phyloP scores from a whole-genome alignment of 257 asterid genomes.

The Solanum piurae region DNA sequence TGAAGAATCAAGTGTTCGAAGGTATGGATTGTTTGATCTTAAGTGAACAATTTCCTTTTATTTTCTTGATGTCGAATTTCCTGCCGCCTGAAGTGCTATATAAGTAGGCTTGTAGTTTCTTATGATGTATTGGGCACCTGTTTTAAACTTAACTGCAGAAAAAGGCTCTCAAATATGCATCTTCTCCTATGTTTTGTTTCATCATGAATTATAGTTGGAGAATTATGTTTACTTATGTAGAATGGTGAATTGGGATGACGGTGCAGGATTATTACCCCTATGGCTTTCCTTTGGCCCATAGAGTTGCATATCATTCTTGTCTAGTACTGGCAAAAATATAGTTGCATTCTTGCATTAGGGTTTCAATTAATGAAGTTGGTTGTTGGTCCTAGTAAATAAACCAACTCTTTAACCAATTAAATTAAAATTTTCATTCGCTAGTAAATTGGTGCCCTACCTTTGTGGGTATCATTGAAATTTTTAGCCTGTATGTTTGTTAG shows the following conservation, averaged over 20 bases:
- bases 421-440: neutral
- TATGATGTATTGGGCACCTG: neutral
- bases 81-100: neutral
- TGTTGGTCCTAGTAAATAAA: neutral
- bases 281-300: neutral
- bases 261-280: neutral
- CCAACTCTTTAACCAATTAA: neutral
- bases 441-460: neutral
- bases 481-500: neutral
- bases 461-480: neutral
- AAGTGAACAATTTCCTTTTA: neutral
- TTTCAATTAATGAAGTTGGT: neutral
- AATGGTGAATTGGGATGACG: neutral
- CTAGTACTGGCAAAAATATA: neutral
- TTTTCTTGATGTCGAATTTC: neutral
- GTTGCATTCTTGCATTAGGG: neutral
- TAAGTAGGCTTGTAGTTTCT: neutral
- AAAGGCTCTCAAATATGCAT: neutral
- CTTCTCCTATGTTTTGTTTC: neutral
- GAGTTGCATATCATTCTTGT: neutral
- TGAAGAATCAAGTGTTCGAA: conserved; percentile 98
- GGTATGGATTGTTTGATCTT: conserved; percentile 29
- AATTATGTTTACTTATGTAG: neutral
- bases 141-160: neutral
- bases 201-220: neutral